Conservation (phyloP, 208 protist species). For the Eutreptiella sp. region DNA sequence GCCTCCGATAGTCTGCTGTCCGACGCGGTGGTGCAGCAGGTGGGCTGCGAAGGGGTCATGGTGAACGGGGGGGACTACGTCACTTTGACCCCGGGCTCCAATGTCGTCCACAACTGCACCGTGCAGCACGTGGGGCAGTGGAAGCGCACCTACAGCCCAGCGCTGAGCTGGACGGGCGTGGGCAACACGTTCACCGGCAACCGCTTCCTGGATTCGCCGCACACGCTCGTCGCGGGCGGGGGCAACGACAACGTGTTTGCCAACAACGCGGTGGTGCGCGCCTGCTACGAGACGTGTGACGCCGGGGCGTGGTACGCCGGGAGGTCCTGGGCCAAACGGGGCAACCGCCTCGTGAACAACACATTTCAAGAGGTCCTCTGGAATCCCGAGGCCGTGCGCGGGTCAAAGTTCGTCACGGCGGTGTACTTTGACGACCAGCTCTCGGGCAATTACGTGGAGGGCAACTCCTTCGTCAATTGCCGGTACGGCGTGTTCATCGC, state of each 20-base stretch:
- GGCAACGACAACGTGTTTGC: slow-evolving; percentile 6
- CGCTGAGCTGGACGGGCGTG: neutral
- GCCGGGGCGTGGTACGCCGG: slow-evolving; percentile 15
- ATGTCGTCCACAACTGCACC: neutral
- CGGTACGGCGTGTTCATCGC: slow-evolving; percentile 1
- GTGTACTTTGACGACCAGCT: slow-evolving; percentile 16
- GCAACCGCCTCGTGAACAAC: slow-evolving; percentile 8
- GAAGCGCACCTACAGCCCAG: slow-evolving; percentile 23
- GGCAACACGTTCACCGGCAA: slow-evolving; percentile 10
- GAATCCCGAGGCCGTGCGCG: neutral
- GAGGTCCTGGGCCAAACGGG: slow-evolving; percentile 2
- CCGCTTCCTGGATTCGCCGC: neutral
- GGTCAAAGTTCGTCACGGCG: neutral
- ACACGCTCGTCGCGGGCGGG: neutral
- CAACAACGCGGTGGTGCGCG: neutral
- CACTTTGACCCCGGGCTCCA: neutral
- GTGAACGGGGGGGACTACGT: slow-evolving; percentile 6
- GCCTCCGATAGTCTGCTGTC: neutral
- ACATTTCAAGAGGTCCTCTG: neutral
- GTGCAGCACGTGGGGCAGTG: neutral
- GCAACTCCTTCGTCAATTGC: slow-evolving; percentile 16
- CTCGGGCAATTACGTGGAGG: neutral
- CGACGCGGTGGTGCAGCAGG: neutral
- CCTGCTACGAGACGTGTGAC: slow-evolving; percentile 8
- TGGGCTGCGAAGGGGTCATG: slow-evolving; percentile 1